Base-by-base conservation (phyloP, 306 rosid genomes). In the Dalbergia cultrata region DNA sequence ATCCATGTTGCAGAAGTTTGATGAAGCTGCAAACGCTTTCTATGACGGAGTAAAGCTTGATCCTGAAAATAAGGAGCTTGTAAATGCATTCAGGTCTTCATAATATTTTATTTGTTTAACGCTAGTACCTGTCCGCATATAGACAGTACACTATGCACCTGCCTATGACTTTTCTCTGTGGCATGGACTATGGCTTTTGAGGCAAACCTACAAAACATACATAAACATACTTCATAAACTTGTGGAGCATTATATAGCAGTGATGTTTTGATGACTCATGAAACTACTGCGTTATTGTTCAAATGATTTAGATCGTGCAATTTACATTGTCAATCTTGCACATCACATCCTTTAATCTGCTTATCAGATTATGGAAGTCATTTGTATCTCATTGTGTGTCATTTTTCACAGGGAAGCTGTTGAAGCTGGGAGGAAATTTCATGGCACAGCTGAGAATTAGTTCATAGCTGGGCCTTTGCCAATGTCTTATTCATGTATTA, bases 11-110 rank as follows among this genome's bases (percentile, higher is more conserved):
- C 93, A 95, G 98, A 93, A 85, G 77, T 93, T 92, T 75, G 98
- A 93, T 67, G 99, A 95, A 87, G 99, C 99, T 50, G 99, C 99
- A 64, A 95, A 89, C 65, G 90, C 93, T 34, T 95, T 93, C 73
- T 90, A 92, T 13, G 99, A 92, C 89, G 99, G 97, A 43, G 97
- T 95, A 76, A 79, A 7, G 70, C 90, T 93, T 54, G 91, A 91
- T 82, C 98, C 98, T 9, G 97, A 93, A 87, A 93, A 84, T 69
- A 86, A 59, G 86, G 99, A 87, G 87, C 90, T 96, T 59, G 97
- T 88, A 35, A 76, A 75, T 76, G 99, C 98, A 5, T 93, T 96
- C 94, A 93, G 99, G 99, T 95, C 74, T 72, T 17, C 18, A 49
- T 49, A 45, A 37, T 45, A 43, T 54, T 77, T 70, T 60, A 26